Evolutionary conservation across 1,284 basidiomycete species (phyloP).

Genomic region (Somion occarium): DNA sequence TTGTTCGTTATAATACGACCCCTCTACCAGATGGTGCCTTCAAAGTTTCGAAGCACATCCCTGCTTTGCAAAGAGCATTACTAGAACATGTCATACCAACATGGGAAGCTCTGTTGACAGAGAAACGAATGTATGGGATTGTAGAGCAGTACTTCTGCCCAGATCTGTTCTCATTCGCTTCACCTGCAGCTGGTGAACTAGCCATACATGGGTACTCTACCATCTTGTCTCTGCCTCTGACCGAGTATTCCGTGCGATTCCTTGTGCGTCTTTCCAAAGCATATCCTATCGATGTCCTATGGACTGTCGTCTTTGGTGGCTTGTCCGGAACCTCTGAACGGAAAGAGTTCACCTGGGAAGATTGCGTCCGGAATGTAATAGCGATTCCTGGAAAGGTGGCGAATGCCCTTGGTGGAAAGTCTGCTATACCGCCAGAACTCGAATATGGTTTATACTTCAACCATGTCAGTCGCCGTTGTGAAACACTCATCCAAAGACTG

Average conservation of each 20-base stretch:
- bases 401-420: constrained; percentile 46
- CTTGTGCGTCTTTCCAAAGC: constrained; percentile 49
- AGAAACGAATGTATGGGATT: constrained; percentile 40
- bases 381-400: constrained; percentile 64
- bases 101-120: constrained; percentile 58
- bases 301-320: constrained; percentile 40
- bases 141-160: constrained; percentile 70
- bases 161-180: constrained; percentile 47
- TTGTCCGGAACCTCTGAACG: constrained; percentile 5
- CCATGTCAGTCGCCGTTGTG: constrained; percentile 48
- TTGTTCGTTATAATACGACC: constrained; percentile 33
- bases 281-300: constrained; percentile 69
- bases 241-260: constrained; percentile 42
- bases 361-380: constrained; percentile 55
- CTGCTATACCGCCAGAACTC: constrained; percentile 38
- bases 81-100: constrained; percentile 61
- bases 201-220: constrained; percentile 58
- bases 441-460: constrained; percentile 52
- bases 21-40: constrained; percentile 30
- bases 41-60: constrained; percentile 44
- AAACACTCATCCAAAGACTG: constrained; percentile 37
- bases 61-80: constrained; percentile 57
- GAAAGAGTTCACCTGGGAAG: constrained; percentile 55
- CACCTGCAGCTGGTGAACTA: constrained; percentile 45
- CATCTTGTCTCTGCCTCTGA: constrained; percentile 47